Conservation (phyloP, 208 protist genomes). For the Leishmania braziliensis region DNA sequence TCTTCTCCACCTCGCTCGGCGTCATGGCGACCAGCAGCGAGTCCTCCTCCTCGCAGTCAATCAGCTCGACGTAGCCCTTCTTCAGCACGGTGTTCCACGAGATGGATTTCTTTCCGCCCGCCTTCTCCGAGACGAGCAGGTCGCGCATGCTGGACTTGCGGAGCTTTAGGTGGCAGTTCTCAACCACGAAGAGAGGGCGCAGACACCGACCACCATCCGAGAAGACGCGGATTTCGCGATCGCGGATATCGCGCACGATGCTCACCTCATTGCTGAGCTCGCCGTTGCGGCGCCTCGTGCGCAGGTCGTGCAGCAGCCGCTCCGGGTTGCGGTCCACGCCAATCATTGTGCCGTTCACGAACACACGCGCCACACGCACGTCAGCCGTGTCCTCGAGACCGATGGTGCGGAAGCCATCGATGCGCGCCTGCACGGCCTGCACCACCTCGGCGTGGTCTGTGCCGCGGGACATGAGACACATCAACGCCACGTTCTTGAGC, state of each 20-base stretch:
- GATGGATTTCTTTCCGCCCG: constrained; percentile 72
- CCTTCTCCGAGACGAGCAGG: constrained; percentile 76
- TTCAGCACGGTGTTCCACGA: constrained; percentile 74
- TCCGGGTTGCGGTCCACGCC: constrained; percentile 83
- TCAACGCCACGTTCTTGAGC: constrained; percentile 99
- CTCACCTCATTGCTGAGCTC: constrained; percentile 84
- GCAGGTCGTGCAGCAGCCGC: constrained; percentile 73
- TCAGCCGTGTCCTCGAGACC: constrained; percentile 78
- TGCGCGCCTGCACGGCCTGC: constrained; percentile 67
- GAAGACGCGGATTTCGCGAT: constrained; percentile 77
- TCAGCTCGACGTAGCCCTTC: constrained; percentile 78
- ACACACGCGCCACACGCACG: constrained; percentile 67
- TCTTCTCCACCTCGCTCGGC: constrained; percentile 62
- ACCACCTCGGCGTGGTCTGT: constrained; percentile 90
- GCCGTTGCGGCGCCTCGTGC: constrained; percentile 70
- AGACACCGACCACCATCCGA: constrained; percentile 79
- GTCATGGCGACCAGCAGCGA: constrained; percentile 98
- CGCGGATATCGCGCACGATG: constrained; percentile 68
- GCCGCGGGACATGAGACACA: constrained; percentile 98
- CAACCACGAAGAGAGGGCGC: constrained; percentile 74
- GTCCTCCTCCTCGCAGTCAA: constrained; percentile 99
- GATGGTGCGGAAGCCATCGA: constrained; percentile 76
- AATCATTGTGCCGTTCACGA: constrained; percentile 83
- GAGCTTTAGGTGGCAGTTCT: constrained; percentile 60
- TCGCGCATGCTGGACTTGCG: constrained; percentile 63